A percentile compares a stretch with the other conserved stretches of the same genome.
Conservation (phyloP, 768 basidiomycete species). For the Xanthoconium stramineum region DNA sequence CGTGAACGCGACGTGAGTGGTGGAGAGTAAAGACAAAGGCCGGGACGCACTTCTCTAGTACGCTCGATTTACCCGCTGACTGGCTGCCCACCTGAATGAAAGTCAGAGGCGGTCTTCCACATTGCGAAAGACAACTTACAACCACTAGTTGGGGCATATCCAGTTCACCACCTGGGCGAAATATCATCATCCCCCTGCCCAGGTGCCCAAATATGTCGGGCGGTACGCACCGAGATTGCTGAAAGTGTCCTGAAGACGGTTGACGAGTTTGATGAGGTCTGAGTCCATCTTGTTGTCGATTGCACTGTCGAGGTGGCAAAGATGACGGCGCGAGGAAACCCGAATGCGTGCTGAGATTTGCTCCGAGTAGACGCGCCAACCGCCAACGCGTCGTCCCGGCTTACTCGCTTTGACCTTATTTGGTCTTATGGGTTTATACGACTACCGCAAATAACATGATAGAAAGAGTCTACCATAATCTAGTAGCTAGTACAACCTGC, state of each 20-base stretch:
- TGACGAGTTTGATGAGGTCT: constrained; percentile 91
- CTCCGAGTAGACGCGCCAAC: constrained; percentile 16
- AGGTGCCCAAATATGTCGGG: background rate
- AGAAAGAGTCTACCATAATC: constrained; percentile 27
- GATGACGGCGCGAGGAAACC: constrained; percentile 7
- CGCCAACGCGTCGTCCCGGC: constrained; percentile 33
- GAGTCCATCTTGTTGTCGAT: constrained; percentile 68
- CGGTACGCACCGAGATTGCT: constrained; percentile 69
- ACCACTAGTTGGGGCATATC: constrained; percentile 92
- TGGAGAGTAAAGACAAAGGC: constrained; percentile 2
- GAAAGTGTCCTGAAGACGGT: constrained; percentile 93
- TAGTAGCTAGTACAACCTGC: constrained; percentile 22
- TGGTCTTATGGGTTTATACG: constrained; percentile 6
- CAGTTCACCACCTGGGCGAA: constrained; percentile 70
- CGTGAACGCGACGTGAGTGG: background rate
- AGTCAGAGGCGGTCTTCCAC: background rate
- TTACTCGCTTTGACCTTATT: constrained; percentile 26
- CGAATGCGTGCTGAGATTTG: constrained; percentile 17
- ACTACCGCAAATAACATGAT: background rate
- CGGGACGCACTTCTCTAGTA: constrained; percentile 82
- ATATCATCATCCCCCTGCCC: constrained; percentile 8
- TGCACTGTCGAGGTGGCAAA: background rate
- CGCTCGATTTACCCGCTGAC: constrained; percentile 94
- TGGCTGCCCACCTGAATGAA: constrained; percentile 83
- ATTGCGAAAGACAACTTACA: constrained; percentile 44